Conservation (phyloP, 345 rosid species). For the Eucalyptus pauciflora region DNA sequence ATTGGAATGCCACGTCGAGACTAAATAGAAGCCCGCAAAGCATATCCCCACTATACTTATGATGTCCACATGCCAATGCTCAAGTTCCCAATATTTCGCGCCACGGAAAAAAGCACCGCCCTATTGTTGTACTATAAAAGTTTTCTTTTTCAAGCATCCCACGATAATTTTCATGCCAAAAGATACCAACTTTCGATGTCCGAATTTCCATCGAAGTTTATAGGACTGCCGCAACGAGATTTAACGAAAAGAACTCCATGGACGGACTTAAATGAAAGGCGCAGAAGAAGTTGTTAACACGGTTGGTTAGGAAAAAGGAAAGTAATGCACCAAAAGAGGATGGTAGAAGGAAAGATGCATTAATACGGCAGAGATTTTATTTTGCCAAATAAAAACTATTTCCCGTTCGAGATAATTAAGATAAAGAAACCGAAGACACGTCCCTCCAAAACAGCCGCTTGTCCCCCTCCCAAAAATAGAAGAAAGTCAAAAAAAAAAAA, state of each 20-base stretch:
- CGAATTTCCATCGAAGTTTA: accelerated
- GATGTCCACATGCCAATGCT: not conserved
- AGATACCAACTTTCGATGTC: not conserved
- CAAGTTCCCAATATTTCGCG: not conserved
- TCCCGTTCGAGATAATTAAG: not conserved
- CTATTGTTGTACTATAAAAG: not conserved
- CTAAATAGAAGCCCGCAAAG: not conserved
- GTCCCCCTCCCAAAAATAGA: not conserved
- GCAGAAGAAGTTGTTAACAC: not conserved
- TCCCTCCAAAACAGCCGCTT: not conserved
- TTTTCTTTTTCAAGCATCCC: accelerated
- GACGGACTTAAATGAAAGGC: not conserved
- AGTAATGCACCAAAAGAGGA: not conserved
- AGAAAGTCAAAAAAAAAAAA: not conserved
- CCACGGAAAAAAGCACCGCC: not conserved
- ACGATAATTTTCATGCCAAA: accelerated
- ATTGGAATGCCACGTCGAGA: not conserved
- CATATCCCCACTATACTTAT: not conserved
- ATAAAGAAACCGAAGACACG: not conserved
- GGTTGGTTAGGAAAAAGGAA: not conserved
- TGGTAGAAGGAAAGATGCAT: too few relatives aligned
- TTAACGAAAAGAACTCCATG: not conserved
- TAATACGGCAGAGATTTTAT: not conserved
- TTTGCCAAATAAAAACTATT: not conserved
- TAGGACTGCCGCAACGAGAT: not conserved